Evolutionary conservation across 495 filamentous ascomycete genomes (phyloP), one percentile per base, ranked within the genome.

Genomic region (Lophiotrema nucula): DNA sequence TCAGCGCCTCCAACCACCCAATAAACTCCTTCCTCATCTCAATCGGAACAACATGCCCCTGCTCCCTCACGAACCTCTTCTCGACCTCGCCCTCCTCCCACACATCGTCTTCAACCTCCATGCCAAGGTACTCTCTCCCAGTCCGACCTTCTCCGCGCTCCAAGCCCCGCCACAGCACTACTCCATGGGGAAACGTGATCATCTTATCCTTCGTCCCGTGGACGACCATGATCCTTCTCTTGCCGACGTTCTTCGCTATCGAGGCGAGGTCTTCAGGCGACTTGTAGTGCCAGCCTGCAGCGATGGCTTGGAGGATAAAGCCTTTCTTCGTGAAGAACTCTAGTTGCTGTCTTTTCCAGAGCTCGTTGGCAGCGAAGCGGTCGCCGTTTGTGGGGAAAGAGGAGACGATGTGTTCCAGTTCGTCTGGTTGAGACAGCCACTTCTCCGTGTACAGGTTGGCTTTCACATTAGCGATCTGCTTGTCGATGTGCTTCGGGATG

Each of bases 241-340:
- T 74, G 2, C 88, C 87, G 1, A 95, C 80, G 45, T 67, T 67
- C 58, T 88, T 81, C 0, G 76, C 88, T 22, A 95, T 64, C 44
- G 75, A 69, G 54, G 69, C 74, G 39, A 95, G 68, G 70, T 92
- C 84, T 43, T 69, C 78, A 0, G 79, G 61, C 4, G 73, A 79
- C 70, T 93, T 92, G 66, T 82, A 73, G 70, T 95, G 90, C 82
- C 88, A 92, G 12, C 82, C 83, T 1, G 87, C 88, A 2, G 90
- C 90, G 37, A 92, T 78, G 3, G 86, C 77, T 69, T 95, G 90
- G 58, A 88, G 73, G 28, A 95, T 60, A 68, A 92, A 90, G 2
- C 88, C 88, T 35, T 77, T 78, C 42, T 77, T 74, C 0, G 79
- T 80, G 61, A 87, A 90, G 5, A 71, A 73, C 0, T 72, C 66